Conservation (phyloP, 768 basidiomycete species). For the Hygrophorus russula region DNA sequence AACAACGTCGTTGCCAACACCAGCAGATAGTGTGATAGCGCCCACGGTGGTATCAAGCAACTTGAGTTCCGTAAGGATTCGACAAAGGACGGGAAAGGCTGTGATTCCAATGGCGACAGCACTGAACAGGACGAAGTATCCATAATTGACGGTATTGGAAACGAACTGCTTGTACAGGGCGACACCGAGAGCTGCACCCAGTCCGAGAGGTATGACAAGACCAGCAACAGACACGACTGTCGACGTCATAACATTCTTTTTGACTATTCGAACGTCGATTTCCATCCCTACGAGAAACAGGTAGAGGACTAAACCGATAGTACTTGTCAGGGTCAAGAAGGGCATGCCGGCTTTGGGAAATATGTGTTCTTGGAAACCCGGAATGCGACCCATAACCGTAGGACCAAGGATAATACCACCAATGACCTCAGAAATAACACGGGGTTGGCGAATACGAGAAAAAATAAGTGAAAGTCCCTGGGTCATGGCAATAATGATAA, state of each 20-base stretch:
- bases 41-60: constrained; percentile 83
- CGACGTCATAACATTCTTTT: constrained; percentile 48
- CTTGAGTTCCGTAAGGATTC: constrained; percentile 76
- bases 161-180: constrained; percentile 67
- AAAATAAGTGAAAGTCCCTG: constrained; percentile 62
- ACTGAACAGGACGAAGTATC: constrained; percentile 78
- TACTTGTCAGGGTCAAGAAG: constrained; percentile 60
- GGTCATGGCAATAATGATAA: constrained; percentile 73
- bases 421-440: constrained; percentile 90
- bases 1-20: constrained; percentile 66
- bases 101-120: constrained; percentile 78
- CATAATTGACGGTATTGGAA: constrained; percentile 45
- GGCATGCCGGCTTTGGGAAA: constrained; percentile 44
- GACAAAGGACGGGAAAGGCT: constrained; percentile 73
- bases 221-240: constrained; percentile 54
- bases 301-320: constrained; percentile 66
- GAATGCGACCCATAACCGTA: constrained; percentile 70
- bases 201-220: constrained; percentile 65
- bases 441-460: constrained; percentile 67
- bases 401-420: constrained; percentile 82
- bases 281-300: constrained; percentile 82
- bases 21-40: constrained; percentile 69
- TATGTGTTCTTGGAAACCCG: constrained; percentile 49
- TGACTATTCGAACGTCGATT: constrained; percentile 63
- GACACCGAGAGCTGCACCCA: constrained; percentile 66